Evolutionary conservation across 2,329 filamentous ascomycete genomes (phyloP).

Genomic region (Penicillium sclerotiorum): DNA sequence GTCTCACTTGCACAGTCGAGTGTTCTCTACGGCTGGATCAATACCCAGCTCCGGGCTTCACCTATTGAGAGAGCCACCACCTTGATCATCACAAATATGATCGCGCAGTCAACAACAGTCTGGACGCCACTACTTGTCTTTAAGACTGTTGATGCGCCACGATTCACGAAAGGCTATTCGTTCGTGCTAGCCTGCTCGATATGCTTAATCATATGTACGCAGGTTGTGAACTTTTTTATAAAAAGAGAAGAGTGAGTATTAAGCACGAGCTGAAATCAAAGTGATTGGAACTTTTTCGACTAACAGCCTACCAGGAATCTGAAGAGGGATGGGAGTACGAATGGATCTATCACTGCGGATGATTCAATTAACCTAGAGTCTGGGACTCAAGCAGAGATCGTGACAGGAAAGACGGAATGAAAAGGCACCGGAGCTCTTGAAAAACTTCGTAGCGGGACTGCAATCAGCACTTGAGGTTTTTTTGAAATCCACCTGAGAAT

Average conservation of each 20-base stretch:
- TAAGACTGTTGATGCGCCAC: constrained; percentile 48
- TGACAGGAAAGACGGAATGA: not conserved
- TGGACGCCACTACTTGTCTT: constrained; percentile 60
- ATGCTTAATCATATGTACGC: constrained; percentile 37
- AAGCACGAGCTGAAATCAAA: not conserved
- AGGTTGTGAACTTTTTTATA: constrained; percentile 24
- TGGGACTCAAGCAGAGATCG: not conserved
- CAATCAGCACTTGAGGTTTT: too few species aligned
- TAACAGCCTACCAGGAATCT: not conserved
- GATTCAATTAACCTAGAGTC: not conserved
- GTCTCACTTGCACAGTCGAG: constrained; percentile 56
- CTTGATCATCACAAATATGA: constrained; percentile 54
- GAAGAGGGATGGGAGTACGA: not conserved
- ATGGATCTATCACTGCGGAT: not conserved
- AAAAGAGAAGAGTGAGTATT: constrained; percentile 18
- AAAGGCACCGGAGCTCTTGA: not conserved
- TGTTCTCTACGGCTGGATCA: constrained; percentile 60
- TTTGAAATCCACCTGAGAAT: too few species aligned
- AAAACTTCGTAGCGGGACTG: too few species aligned
- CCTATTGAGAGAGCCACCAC: constrained; percentile 52
- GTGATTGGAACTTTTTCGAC: not conserved
- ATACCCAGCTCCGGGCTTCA: constrained; percentile 48
- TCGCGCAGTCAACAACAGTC: constrained; percentile 59
- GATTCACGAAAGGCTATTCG: constrained; percentile 48
- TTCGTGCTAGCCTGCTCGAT: constrained; percentile 45